These are phyloP conservation scores for Hanseniaspora mollemarum DNA, from an alignment of 805 yeast genomes.

Conservation along the genomic window DNA sequence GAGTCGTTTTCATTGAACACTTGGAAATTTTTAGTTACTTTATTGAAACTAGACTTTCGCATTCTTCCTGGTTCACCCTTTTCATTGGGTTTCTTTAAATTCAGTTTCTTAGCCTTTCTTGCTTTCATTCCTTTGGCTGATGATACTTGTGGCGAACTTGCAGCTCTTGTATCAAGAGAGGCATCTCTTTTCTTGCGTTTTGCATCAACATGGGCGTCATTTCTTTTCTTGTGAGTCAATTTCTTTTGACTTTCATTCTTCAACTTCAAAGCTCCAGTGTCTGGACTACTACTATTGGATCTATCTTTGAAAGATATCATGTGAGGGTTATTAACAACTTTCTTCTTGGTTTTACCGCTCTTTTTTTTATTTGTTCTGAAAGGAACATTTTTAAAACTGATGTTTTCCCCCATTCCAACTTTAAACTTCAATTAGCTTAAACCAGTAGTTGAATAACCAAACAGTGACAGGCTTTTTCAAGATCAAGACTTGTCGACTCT, in stretches of 20 bases:
- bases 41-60: constrained; percentile 29
- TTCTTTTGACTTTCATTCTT: constrained; percentile 9
- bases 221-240: constrained; percentile 5
- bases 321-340: constrained; percentile 5
- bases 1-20: constrained; percentile 24
- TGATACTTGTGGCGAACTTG: background rate
- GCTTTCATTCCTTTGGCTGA: constrained; percentile 14
- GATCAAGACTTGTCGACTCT: no score
- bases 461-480: no score
- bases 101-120: constrained; percentile 7
- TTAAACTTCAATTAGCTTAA: background rate
- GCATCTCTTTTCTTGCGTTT: background rate
- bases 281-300: background rate
- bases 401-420: constrained; percentile 5
- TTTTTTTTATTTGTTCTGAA: constrained; percentile 13
- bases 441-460: background rate
- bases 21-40: constrained; percentile 24
- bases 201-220: constrained; percentile 3
- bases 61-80: constrained; percentile 20
- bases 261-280: background rate
- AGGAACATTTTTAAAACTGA: constrained; percentile 12
- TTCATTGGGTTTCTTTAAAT: background rate
- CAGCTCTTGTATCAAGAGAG: background rate
- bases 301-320: constrained; percentile 7
- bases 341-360: constrained; percentile 1